Percentiles rank a stretch among this genome's conserved stretches.
phyloP scores from a whole-genome alignment of 2,329 filamentous ascomycete species.

The Thermothelomyces thermophilus region DNA sequence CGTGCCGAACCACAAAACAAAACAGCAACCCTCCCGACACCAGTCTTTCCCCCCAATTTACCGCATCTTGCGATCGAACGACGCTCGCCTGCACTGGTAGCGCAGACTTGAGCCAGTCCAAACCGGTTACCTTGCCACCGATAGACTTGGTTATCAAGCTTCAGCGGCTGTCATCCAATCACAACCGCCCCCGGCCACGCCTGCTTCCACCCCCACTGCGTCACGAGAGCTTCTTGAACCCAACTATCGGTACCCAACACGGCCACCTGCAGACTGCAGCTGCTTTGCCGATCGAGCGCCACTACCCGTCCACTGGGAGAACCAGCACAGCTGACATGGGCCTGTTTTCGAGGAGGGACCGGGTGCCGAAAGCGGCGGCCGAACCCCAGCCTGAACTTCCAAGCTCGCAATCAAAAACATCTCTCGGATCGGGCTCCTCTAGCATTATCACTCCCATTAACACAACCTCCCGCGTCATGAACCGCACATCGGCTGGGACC shows the following conservation, averaged over 20 bases:
- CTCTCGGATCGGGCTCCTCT: slow-evolving; percentile 46
- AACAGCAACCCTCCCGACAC: background rate
- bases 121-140: background rate
- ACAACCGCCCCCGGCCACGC: background rate
- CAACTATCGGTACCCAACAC: slow-evolving; percentile 11
- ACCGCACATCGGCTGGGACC: slow-evolving; percentile 47
- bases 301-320: slow-evolving; percentile 10
- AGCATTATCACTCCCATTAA: slow-evolving; percentile 37
- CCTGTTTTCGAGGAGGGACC: slow-evolving; percentile 50
- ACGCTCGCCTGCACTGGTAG: slow-evolving; percentile 6
- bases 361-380: slow-evolving; percentile 36
- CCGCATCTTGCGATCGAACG: background rate
- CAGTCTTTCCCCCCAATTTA: too few relatives aligned
- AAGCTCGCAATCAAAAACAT: slow-evolving; percentile 43
- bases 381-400: slow-evolving; percentile 33
- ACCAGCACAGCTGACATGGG: slow-evolving; percentile 38
- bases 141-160: background rate
- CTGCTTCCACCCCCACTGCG: slow-evolving; percentile 10
- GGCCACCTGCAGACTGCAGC: slow-evolving; percentile 18
- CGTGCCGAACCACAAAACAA: slow-evolving; percentile 5
- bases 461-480: slow-evolving; percentile 34
- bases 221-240: slow-evolving; percentile 15
- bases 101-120: background rate
- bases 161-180: slow-evolving; percentile 4
- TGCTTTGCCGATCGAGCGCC: slow-evolving; percentile 15